Evolutionary conservation across 257 asterid species (phyloP).

Genomic region (Rehmannia glutinosa): DNA sequence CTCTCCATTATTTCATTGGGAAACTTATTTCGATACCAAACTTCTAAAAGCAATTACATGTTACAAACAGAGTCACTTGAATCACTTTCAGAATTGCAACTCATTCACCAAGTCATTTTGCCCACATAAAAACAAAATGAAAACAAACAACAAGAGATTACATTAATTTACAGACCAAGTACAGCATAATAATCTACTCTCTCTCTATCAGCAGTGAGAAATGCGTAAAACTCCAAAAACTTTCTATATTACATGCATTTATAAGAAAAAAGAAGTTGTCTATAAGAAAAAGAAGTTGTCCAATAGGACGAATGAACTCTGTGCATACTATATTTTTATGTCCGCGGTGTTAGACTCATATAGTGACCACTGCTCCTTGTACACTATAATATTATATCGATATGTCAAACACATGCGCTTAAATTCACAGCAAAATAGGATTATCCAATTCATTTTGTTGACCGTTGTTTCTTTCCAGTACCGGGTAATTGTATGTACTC

Average conservation of each 20-base stretch:
- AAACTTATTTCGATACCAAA: neutral
- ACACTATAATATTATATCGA: neutral
- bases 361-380: neutral
- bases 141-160: neutral
- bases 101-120: neutral
- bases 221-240: neutral
- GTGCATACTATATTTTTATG: neutral
- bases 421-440: no score
- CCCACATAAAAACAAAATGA: neutral
- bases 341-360: neutral
- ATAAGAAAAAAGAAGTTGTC: no score
- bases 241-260: neutral
- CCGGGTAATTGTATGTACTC: neutral
- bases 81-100: neutral
- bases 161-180: neutral
- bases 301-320: neutral
- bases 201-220: neutral
- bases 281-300: neutral
- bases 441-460: neutral
- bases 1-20: neutral
- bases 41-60: neutral
- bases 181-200: constrained; percentile 1
- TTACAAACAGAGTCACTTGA: neutral
- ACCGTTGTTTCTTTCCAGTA: neutral
- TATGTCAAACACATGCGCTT: neutral